Conservation (phyloP, 2,329 filamentous ascomycete genomes). For the Grosmannia serpens region DNA sequence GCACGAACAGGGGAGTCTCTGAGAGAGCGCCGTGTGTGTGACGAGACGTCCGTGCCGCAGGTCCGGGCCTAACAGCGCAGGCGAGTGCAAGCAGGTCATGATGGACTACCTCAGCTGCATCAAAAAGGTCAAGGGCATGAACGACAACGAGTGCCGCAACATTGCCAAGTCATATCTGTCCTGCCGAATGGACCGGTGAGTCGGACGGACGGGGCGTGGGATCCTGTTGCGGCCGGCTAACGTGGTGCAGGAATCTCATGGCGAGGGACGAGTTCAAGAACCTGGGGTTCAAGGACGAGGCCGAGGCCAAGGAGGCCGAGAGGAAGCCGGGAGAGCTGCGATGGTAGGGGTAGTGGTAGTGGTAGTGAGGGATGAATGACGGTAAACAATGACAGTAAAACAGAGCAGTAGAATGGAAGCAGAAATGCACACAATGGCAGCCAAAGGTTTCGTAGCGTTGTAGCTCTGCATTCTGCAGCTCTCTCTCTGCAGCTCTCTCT, state of each 20-base stretch:
- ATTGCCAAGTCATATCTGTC: constrained; percentile 80
- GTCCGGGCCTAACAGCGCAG: constrained; percentile 30
- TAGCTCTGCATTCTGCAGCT: too few relatives aligned
- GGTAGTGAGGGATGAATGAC: background rate
- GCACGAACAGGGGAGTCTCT: background rate
- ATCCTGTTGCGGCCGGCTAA: background rate
- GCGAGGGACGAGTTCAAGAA: constrained; percentile 92
- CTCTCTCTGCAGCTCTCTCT: background rate
- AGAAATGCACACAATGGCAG: too few relatives aligned
- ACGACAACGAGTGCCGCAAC: constrained; percentile 73
- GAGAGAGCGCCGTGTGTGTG: background rate
- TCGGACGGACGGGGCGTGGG: background rate
- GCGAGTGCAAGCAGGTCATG: constrained; percentile 90
- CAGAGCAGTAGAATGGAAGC: background rate
- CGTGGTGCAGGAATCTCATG: constrained; percentile 70
- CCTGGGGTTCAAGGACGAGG: constrained; percentile 56
- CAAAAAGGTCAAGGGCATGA: constrained; percentile 70
- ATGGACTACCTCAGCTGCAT: constrained; percentile 76
- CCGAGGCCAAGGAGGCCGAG: constrained; percentile 13
- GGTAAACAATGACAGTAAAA: background rate
- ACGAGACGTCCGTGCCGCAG: background rate
- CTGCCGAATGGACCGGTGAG: constrained; percentile 91
- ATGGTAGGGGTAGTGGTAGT: constrained; percentile 17
- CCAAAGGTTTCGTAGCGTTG: too few relatives aligned
- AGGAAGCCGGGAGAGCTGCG: constrained; percentile 20